Evolutionary conservation across 2,329 filamentous ascomycete species (phyloP).

Genomic region (Diaporthe capsici): DNA sequence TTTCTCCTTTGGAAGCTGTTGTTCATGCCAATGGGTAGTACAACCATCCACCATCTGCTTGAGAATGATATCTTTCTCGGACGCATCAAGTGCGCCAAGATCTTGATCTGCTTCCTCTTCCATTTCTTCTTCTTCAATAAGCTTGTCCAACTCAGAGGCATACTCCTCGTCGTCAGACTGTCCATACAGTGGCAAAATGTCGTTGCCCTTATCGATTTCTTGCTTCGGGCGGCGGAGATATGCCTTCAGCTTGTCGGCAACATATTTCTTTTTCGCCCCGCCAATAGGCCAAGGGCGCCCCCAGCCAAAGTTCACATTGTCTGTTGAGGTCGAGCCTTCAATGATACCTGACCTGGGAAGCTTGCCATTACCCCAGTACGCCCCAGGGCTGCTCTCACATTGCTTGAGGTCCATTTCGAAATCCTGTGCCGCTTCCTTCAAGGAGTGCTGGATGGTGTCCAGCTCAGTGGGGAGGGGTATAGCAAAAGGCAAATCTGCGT

Average conservation of each 20-base stretch:
- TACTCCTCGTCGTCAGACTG: conserved; percentile 66
- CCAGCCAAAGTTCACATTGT: conserved; percentile 48
- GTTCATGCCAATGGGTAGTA: conserved; percentile 69
- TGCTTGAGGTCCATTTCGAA: conserved; percentile 38
- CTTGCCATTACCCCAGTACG: conserved; percentile 55
- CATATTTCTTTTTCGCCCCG: conserved; percentile 60
- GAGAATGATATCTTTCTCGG: conserved; percentile 67
- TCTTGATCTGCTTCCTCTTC: conserved; percentile 25
- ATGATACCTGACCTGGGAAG: conserved; percentile 44
- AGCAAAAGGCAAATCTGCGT: conserved; percentile 38
- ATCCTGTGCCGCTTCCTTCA: not conserved
- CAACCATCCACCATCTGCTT: conserved; percentile 66
- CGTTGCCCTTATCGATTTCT: conserved; percentile 48
- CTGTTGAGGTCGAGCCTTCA: not conserved
- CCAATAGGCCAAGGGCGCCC: conserved; percentile 50
- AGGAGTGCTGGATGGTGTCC: conserved; percentile 21
- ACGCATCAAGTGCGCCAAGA: conserved; percentile 51
- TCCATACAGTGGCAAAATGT: conserved; percentile 65
- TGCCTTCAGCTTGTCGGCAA: conserved; percentile 57
- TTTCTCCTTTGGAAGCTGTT: conserved; percentile 68
- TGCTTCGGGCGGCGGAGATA: conserved; percentile 50
- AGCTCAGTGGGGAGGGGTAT: conserved; percentile 28
- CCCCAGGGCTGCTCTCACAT: conserved; percentile 36
- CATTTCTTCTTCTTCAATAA: conserved; percentile 55
- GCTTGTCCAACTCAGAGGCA: conserved; percentile 52